A percentile compares a stretch with the other conserved stretches of the same genome.
These are phyloP conservation scores for Tolypocladium album DNA, from an alignment of 2,329 filamentous ascomycete genomes.

Conservation along the genomic window DNA sequence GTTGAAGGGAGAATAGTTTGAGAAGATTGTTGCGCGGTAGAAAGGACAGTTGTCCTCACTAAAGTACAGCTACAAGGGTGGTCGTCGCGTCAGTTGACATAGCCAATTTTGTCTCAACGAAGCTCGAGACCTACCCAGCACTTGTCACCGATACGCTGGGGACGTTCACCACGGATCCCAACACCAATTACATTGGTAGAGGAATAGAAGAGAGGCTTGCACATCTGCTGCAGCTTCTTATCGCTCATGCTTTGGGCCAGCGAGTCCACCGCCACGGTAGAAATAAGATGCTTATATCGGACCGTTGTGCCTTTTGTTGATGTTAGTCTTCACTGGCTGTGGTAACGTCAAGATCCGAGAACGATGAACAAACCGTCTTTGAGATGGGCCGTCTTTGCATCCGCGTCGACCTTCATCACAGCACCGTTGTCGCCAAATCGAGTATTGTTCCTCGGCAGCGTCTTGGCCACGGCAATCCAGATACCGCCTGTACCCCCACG, in stretches of 20 bases:
- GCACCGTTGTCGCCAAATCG: constrained; percentile 76
- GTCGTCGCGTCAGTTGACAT: background rate
- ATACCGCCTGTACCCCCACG: constrained; percentile 94
- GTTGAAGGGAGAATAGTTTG: constrained; percentile 99
- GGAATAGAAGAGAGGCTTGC: constrained; percentile 92
- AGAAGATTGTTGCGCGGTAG: constrained; percentile 99
- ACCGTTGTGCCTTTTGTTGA: constrained; percentile 48
- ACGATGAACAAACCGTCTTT: constrained; percentile 50
- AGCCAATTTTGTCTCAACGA: background rate
- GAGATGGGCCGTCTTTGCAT: constrained; percentile 71
- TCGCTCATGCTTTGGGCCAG: constrained; percentile 82
- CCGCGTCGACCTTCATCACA: constrained; percentile 79
- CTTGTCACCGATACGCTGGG: constrained; percentile 96
- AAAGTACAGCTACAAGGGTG: constrained; percentile 72
- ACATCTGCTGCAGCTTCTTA: constrained; percentile 68
- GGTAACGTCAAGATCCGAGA: background rate
- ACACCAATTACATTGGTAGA: constrained; percentile 96
- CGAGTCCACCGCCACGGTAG: constrained; percentile 90
- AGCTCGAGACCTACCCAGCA: constrained; percentile 64
- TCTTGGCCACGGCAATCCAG: constrained; percentile 95
- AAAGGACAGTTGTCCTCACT: constrained; percentile 97
- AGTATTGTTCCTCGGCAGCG: constrained; percentile 83
- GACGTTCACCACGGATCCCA: constrained; percentile 81
- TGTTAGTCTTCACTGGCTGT: background rate
- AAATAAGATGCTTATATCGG: constrained; percentile 84